phyloP scores from a whole-genome alignment of 1,139 yeast genomes.

The Diutina neorugosa region DNA sequence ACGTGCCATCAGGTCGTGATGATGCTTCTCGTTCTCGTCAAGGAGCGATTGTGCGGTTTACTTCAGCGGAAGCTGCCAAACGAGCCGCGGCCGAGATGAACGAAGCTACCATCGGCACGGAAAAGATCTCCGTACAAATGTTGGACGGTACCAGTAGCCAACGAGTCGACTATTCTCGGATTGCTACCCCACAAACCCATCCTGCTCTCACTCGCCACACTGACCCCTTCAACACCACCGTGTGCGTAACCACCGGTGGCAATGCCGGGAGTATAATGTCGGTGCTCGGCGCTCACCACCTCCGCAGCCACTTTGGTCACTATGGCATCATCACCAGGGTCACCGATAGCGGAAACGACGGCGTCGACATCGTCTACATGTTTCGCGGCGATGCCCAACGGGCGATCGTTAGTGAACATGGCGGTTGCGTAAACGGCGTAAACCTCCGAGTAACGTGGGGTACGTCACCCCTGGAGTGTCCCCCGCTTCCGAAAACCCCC shows the following conservation, averaged over 20 bases:
- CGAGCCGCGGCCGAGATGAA: neutral
- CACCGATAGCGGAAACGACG: neutral
- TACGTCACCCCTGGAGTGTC: neutral
- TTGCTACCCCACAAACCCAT: neutral
- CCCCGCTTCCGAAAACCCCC: neutral
- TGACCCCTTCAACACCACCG: neutral
- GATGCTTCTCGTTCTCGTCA: neutral
- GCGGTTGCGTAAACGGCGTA: neutral
- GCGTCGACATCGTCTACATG: neutral
- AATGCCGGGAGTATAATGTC: neutral
- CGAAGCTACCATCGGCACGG: neutral
- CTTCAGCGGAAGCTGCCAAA: neutral
- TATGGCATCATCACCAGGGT: neutral
- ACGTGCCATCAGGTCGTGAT: neutral
- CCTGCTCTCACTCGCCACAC: neutral
- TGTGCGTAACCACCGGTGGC: neutral
- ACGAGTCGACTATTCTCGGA: neutral
- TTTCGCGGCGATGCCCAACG: constrained; percentile 1
- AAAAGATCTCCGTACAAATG: neutral
- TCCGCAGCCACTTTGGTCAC: neutral
- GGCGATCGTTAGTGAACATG: neutral
- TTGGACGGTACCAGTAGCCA: neutral
- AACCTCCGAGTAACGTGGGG: neutral
- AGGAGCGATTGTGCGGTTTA: constrained; percentile 1
- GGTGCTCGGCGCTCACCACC: neutral